Base-by-base conservation (phyloP, 495 filamentous ascomycete genomes). In the Podospora anserina region DNA sequence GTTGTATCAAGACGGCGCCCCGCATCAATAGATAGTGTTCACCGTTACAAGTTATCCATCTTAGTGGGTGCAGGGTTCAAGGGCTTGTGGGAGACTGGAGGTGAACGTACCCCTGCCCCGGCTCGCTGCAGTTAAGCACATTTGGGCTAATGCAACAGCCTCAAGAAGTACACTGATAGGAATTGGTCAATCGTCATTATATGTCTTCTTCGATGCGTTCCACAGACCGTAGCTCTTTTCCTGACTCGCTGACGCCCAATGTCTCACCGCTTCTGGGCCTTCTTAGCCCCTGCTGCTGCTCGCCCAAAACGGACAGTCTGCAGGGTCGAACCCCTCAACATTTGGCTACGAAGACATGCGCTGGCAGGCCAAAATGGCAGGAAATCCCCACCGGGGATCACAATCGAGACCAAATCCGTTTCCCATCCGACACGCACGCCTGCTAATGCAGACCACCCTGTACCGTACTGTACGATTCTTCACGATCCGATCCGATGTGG, bases 401-500 rank as follows among this genome's bases (percentile, higher is more conserved):
- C 6, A 58, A 58, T 58, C n/a, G 39, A 49, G 7, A 49, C 39
- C 39, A 49, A 49, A 49, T 49, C 39, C 9, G 39, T 9, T 49
- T 49, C 13, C 39, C 39, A 49, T 11, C 39, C 39, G 39, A 58
- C 55, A 58, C 55, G n/a, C 23, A 20, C 23, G 19, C 19, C 19
- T 11, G n/a, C 23, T 20, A 26, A 26, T 58, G 23, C 55, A 20
- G n/a, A 26, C 55, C 13, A 58, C 55, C 55, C 5, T 20, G n/a
- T 58, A 19, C n/a, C 23, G 55, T 58, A 58, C n/a, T 19, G 55
- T 58, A 26, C 55, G 55, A 58, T 26, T 58, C 23, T 58, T 58
- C 55, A 19, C n/a, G 55, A 58, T 58, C 55, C n/a, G n/a, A 58
- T 58, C 55, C 55, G 55, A 58, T 58, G 55, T 58, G 55, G 55